phyloP scores from a whole-genome alignment of 1,139 yeast genomes.

The Candida smagusa region DNA sequence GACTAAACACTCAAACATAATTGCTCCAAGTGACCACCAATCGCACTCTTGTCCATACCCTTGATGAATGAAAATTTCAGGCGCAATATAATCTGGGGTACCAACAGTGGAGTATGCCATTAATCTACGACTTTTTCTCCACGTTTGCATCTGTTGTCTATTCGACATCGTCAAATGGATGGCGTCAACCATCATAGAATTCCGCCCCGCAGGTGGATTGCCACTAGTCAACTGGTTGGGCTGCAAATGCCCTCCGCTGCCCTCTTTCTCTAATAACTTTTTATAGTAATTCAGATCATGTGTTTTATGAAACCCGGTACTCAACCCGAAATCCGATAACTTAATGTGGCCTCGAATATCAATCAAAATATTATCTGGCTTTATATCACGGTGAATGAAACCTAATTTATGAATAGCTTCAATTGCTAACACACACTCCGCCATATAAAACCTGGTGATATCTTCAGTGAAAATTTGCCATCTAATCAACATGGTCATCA shows the following conservation, averaged over 20 bases:
- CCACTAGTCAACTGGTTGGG: constrained; percentile 19
- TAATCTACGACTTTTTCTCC: constrained; percentile 92
- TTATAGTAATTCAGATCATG: constrained; percentile 78
- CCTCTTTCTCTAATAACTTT: constrained; percentile 65
- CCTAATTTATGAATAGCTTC: constrained; percentile 81
- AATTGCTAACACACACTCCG: constrained; percentile 81
- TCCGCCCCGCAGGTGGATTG: constrained; percentile 37
- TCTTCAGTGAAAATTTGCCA: constrained; percentile 87
- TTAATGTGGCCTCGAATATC: constrained; percentile 80
- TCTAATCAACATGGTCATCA: constrained; percentile 83
- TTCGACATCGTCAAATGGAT: constrained; percentile 94
- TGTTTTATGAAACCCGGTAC: constrained; percentile 83
- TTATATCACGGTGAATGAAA: constrained; percentile 74
- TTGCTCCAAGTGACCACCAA: constrained; percentile 99
- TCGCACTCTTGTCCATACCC: constrained; percentile 99
- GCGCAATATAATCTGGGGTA: constrained; percentile 98
- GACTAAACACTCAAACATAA: constrained; percentile 96
- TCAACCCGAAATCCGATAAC: constrained; percentile 76
- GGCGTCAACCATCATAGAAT: constrained; percentile 90
- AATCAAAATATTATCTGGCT: constrained; percentile 78
- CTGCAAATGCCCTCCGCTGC: constrained; percentile 23
- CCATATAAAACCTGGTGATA: constrained; percentile 80
- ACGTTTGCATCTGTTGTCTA: constrained; percentile 95
- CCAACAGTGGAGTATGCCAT: constrained; percentile 99
- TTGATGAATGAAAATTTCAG: constrained; percentile 93